A percentile compares a stretch with the other conserved stretches of the same genome.
These are phyloP conservation scores for Papiliotrema fonsecae DNA, from an alignment of 1,284 basidiomycete species.

Conservation along the genomic window DNA sequence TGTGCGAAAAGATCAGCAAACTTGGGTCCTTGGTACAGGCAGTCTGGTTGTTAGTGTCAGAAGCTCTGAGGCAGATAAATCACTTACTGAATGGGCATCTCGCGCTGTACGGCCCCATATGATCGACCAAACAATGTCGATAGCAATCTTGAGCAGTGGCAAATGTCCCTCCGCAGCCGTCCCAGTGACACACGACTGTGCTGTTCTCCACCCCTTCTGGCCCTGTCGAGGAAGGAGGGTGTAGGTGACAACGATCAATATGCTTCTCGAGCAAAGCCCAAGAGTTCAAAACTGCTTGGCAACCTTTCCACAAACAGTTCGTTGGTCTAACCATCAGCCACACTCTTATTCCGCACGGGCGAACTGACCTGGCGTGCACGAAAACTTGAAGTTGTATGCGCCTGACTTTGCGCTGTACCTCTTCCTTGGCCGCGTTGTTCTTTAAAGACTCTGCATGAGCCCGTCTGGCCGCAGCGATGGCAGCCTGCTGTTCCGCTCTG, in stretches of 20 bases:
- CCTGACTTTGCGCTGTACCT: constrained; percentile 13
- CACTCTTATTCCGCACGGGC: neutral
- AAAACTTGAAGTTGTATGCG: constrained; percentile 34
- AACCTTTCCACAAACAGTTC: constrained; percentile 23
- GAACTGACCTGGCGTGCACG: constrained; percentile 30
- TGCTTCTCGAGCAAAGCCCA: constrained; percentile 38
- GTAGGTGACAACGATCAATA: constrained; percentile 26
- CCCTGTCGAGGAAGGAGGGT: constrained; percentile 1
- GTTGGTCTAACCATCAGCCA: constrained; percentile 16
- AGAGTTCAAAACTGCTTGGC: constrained; percentile 28
- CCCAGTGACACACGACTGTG: constrained; percentile 19
- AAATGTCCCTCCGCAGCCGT: constrained; percentile 15
- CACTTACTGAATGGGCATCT: constrained; percentile 35
- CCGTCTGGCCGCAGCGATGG: constrained; percentile 15
- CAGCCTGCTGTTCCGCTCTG: constrained; percentile 12
- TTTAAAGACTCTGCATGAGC: constrained; percentile 4
- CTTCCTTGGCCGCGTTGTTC: constrained; percentile 5
- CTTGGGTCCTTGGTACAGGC: constrained; percentile 22
- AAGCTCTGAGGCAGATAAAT: neutral
- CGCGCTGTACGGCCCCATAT: constrained; percentile 29
- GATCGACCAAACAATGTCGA: constrained; percentile 21
- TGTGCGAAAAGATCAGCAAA: constrained; percentile 30
- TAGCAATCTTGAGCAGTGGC: constrained; percentile 15
- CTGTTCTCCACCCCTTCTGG: neutral
- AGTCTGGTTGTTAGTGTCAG: constrained; percentile 19